Evolutionary conservation across 305 asterid species (phyloP).

Genomic region (Fraxinus floribunda): DNA sequence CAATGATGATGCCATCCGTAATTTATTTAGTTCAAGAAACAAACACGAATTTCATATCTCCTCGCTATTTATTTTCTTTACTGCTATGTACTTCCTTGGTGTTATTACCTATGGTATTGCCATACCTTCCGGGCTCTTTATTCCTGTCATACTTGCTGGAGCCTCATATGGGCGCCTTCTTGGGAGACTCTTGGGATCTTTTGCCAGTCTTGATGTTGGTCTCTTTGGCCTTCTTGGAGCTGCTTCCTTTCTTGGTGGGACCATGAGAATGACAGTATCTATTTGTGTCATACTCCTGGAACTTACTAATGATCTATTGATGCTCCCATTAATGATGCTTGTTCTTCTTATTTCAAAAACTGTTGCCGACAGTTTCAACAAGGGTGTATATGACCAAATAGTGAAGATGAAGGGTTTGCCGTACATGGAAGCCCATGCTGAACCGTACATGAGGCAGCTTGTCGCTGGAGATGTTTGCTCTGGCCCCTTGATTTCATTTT

Average conservation of each 20-base stretch:
- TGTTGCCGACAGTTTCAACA: constrained; percentile 78
- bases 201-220: constrained; percentile 67
- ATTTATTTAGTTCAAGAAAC: constrained; percentile 56
- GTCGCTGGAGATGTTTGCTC: constrained; percentile 85
- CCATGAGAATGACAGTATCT: constrained; percentile 98
- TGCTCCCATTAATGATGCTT: constrained; percentile 92
- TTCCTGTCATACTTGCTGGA: constrained; percentile 95
- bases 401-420: constrained; percentile 95
- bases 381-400: constrained; percentile 90
- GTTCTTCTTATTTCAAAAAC: constrained; percentile 92
- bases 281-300: constrained; percentile 89
- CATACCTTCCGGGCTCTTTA: constrained; percentile 92
- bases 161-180: constrained; percentile 89
- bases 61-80: constrained; percentile 59
- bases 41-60: constrained; percentile 59
- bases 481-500: constrained; percentile 75
- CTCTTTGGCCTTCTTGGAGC: constrained; percentile 87
- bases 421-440: constrained; percentile 92
- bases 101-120: constrained; percentile 92
- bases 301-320: constrained; percentile 72
- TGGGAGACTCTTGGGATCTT: constrained; percentile 57
- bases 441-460: constrained; percentile 85
- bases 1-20: constrained; percentile 90
- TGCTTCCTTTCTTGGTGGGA: constrained; percentile 96
- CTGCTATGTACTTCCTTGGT: constrained; percentile 73